Evolutionary conservation across 176 grass and related monocot species (phyloP).

Genomic region (sorghum (Sorghum bicolor)): DNA sequence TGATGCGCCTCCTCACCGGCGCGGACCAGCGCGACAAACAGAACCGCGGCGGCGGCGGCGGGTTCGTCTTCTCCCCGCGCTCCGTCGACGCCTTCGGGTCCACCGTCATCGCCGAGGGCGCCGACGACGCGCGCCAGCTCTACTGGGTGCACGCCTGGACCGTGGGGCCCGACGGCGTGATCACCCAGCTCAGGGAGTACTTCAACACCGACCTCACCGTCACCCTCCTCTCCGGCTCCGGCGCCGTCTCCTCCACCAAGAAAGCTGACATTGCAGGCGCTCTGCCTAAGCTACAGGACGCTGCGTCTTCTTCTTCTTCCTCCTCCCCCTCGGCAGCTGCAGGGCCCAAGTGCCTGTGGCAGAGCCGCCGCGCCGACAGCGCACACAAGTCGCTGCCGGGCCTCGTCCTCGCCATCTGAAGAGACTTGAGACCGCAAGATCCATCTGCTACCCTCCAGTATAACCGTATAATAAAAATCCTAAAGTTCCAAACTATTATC

Average conservation of each 20-base stretch:
- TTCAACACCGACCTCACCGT: slow-evolving; percentile 25
- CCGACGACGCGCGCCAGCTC: background rate
- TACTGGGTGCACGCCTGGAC: slow-evolving; percentile 24
- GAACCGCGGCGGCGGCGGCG: background rate
- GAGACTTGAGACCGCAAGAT: background rate
- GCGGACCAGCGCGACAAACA: background rate
- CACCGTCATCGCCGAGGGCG: slow-evolving; percentile 12
- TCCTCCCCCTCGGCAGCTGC: background rate
- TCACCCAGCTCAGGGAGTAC: slow-evolving; percentile 20
- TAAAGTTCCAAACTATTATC: background rate
- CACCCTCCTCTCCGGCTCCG: slow-evolving; percentile 11
- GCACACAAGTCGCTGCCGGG: slow-evolving; percentile 14
- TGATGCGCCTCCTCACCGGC: slow-evolving; percentile 19
- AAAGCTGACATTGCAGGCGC: background rate
- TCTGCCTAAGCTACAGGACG: background rate
- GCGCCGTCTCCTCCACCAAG: background rate
- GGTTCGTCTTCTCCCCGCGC: background rate
- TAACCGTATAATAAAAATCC: background rate
- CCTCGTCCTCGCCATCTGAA: slow-evolving; percentile 9
- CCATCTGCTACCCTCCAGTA: background rate
- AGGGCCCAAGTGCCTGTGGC: background rate
- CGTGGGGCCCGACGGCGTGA: background rate
- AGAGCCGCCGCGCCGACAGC: slow-evolving; percentile 21
- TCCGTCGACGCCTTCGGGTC: slow-evolving; percentile 15
- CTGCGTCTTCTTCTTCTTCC: background rate